These are phyloP conservation scores for Calonectria honghensis DNA, from an alignment of 2,329 filamentous ascomycete genomes.

Conservation along the genomic window DNA sequence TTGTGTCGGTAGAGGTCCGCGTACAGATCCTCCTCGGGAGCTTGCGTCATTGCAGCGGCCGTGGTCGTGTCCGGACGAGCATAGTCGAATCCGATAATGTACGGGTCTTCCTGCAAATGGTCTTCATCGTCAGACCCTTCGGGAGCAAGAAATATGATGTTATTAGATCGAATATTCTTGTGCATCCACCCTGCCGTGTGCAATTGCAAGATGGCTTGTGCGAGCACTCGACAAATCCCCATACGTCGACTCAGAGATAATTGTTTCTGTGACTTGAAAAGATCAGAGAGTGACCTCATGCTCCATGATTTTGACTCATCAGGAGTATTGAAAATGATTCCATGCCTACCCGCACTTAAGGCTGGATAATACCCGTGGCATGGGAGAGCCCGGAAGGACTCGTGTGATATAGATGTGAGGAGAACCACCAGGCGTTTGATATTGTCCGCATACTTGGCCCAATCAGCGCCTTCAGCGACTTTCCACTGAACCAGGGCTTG, in stretches of 20 bases:
- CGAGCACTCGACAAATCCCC: not conserved
- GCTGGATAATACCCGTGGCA: not conserved
- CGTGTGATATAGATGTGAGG: conserved; percentile 1
- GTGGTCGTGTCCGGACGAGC: conserved; percentile 4
- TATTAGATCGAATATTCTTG: not conserved
- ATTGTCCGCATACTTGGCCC: not conserved
- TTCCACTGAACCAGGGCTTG: not conserved
- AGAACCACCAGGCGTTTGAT: not conserved
- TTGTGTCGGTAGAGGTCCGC: not conserved
- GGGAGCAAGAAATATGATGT: not conserved
- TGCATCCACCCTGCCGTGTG: conserved; percentile 14
- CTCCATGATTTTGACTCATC: not conserved
- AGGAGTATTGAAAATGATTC: not conserved
- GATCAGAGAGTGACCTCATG: not conserved
- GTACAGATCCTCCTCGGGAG: not conserved
- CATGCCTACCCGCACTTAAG: not conserved
- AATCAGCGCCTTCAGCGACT: not conserved
- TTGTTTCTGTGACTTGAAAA: not conserved
- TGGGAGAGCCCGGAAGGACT: not conserved
- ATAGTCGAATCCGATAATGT: conserved; percentile 1
- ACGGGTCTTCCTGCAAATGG: not conserved
- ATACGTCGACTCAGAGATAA: not conserved
- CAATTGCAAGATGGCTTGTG: not conserved
- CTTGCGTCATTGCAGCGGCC: not conserved
- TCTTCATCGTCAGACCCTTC: not conserved